A percentile compares a stretch with the other conserved stretches of the same genome.
These are phyloP conservation scores for Cutaneotrichosporon dermatis DNA, from an alignment of 1,284 basidiomycete genomes.

Conservation along the genomic window DNA sequence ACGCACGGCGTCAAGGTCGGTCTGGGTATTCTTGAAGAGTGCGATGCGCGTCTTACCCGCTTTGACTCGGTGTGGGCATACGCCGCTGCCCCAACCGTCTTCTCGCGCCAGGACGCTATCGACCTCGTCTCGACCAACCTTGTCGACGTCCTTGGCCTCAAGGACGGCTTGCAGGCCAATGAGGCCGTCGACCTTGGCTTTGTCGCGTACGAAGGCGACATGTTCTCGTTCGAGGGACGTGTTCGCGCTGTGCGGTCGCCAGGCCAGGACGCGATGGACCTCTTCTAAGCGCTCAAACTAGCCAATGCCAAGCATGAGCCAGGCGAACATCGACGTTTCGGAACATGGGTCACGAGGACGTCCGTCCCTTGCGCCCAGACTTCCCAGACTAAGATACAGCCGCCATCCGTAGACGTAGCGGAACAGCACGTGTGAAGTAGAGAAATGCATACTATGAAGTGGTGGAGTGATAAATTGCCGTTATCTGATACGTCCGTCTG, in stretches of 20 bases:
- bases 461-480: background rate
- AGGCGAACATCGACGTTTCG: background rate
- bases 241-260: conserved; percentile 35
- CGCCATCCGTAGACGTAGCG: too few relatives aligned
- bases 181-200: conserved; percentile 51
- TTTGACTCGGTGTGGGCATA: conserved; percentile 67
- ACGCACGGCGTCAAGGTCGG: conserved; percentile 69
- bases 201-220: conserved; percentile 58
- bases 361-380: too few relatives aligned
- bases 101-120: conserved; percentile 57
- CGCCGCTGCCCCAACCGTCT: conserved; percentile 49
- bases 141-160: conserved; percentile 61
- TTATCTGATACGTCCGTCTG: background rate
- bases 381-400: too few relatives aligned
- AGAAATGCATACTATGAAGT: too few relatives aligned
- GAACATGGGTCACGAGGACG: background rate
- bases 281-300: conserved; percentile 13
- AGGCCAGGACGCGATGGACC: conserved; percentile 23
- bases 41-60: conserved; percentile 62
- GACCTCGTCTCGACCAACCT: conserved; percentile 61
- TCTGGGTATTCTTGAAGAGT: conserved; percentile 60
- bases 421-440: too few relatives aligned
- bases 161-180: conserved; percentile 23
- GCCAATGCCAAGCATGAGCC: background rate
- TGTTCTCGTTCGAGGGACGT: conserved; percentile 32